A percentile compares a stretch with the other conserved stretches of the same genome.
phyloP scores from a whole-genome alignment of 371 early-diverging fungal species.

The Saksenaea vasiformis region DNA sequence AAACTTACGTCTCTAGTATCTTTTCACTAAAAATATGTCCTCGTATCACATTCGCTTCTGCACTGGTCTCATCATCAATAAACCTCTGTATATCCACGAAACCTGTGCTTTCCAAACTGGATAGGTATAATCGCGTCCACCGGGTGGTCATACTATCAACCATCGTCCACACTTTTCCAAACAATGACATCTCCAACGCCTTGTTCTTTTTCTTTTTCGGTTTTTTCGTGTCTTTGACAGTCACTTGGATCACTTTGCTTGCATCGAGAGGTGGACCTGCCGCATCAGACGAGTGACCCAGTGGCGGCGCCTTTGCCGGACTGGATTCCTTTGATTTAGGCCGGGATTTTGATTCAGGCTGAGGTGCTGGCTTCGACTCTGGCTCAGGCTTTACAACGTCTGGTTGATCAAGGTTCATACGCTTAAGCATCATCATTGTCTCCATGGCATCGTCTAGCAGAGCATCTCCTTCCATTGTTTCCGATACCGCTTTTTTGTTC shows the following conservation, averaged over 20 bases:
- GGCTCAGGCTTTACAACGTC: constrained; percentile 2
- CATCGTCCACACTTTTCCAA: constrained; percentile 59
- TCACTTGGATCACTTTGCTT: constrained; percentile 10
- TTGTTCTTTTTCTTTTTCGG: constrained; percentile 37
- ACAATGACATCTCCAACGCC: constrained; percentile 45
- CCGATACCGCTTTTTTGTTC: background rate
- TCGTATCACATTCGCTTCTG: constrained; percentile 33
- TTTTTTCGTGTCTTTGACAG: constrained; percentile 8
- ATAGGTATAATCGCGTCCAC: constrained; percentile 39
- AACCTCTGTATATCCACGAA: constrained; percentile 3
- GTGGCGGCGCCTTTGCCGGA: background rate
- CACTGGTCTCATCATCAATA: constrained; percentile 19
- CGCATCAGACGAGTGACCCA: background rate
- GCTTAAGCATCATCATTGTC: constrained; percentile 54
- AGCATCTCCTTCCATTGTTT: constrained; percentile 17
- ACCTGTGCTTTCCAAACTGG: constrained; percentile 18
- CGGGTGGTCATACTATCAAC: constrained; percentile 49
- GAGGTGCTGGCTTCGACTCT: background rate
- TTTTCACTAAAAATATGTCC: constrained; percentile 53
- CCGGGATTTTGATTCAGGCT: background rate
- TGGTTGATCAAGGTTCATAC: constrained; percentile 36
- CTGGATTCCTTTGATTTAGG: background rate
- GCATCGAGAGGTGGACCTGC: background rate
- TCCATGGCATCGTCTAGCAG: constrained; percentile 42
- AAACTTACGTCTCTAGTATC: constrained; percentile 51